Evolutionary conservation across 1,139 yeast species (phyloP).

Genomic region (Lodderomyces orthopsilosis): DNA sequence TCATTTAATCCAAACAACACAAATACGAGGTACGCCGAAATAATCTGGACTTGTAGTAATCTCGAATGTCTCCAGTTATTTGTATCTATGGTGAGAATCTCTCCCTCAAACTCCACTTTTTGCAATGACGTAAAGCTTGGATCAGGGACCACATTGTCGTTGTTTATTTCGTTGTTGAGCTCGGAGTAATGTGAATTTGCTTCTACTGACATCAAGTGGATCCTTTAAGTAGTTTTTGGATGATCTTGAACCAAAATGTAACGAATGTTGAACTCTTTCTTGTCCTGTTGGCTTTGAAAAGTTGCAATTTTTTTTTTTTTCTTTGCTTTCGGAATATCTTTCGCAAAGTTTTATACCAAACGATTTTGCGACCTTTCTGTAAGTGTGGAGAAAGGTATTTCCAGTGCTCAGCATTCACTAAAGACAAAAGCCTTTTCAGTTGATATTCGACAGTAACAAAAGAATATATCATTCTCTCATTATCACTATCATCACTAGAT

Average conservation of each 20-base stretch:
- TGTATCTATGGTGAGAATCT: constrained; percentile 30
- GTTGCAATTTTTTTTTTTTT: not conserved
- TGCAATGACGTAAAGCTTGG: not conserved
- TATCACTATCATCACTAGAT: too few species aligned
- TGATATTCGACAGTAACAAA: too few species aligned
- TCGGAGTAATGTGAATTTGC: not conserved
- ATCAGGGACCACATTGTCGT: not conserved
- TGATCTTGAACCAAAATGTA: not conserved
- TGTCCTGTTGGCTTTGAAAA: not conserved
- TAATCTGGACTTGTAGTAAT: constrained; percentile 38
- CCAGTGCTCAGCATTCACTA: too few species aligned
- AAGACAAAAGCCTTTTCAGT: too few species aligned
- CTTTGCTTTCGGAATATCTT: constrained; percentile 1
- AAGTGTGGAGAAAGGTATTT: not conserved
- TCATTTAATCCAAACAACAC: constrained; percentile 53
- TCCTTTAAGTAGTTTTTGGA: not conserved
- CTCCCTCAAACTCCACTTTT: constrained; percentile 25
- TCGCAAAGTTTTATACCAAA: not conserved
- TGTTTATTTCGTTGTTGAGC: not conserved
- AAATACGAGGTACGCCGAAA: constrained; percentile 36
- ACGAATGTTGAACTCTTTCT: too few species aligned
- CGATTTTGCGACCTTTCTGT: not conserved
- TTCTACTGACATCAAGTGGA: not conserved
- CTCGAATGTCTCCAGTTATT: constrained; percentile 40
- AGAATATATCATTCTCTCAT: too few species aligned